Base-by-base conservation (phyloP, 257 asterid genomes). In the Linaria vulgaris region DNA sequence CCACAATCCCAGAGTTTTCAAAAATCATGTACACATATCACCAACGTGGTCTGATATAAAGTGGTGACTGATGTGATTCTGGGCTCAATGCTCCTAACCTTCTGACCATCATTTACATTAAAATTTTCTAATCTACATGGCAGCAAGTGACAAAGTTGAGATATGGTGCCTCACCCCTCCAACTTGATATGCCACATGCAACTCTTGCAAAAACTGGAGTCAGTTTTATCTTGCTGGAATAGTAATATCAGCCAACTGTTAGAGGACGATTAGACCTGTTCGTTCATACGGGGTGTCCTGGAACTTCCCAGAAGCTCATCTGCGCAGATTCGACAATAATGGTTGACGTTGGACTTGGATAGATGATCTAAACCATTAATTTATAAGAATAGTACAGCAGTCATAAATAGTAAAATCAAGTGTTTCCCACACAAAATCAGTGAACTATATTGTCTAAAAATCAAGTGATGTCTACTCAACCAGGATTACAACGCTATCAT, bases 291-390 rank as follows among this genome's bases (percentile, higher is more conserved):
- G 19, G 53, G 75, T 62, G 84, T 69, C 43, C 77, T 65, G 1
- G 76, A 65, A 34, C 71, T 80, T 43, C 82, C 65, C 43, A 82
- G 70, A 59, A 82, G 74, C 43, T 79, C 83, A 54, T 74, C 88
- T 82, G 88, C 37, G 58, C 41, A 30, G 64, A 59, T 31, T 74
- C 38, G 43, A n/a, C n/a, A n/a, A n/a, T n/a, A 46, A 66, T 64
- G 63, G 51, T 61, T 25, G 55, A 43, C 59, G 19, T 55, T 52
- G 47, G 19, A 56, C 16, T 17, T 53, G n/a, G 63, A 59, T 15
- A 59, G 44, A 61, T 22, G 11, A 63, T 31, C 54, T 5, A 53
- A 59, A 69, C 12, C 20, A 21, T 7, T 34, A 16, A n/a, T 3
- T 7, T 3, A 34, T 7, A 7, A 16, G 45, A 19, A 37, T 1